Conservation (phyloP, 148 eudicot species). For the Camellia lanceoleosa region DNA sequence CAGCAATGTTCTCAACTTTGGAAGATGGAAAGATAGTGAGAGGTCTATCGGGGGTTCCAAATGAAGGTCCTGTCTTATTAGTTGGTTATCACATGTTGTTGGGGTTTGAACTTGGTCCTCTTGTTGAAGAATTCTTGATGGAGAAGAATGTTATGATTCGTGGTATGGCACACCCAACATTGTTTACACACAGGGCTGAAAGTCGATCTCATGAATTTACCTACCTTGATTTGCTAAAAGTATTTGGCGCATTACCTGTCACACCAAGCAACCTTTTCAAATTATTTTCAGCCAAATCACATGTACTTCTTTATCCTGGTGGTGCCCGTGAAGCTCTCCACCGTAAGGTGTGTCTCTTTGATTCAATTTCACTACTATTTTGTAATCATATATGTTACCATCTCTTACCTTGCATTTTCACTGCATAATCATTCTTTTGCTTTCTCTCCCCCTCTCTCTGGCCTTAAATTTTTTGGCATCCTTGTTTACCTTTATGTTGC, state of each 20-base stretch:
- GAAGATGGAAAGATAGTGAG: constrained; percentile 74
- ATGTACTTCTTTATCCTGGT: constrained; percentile 85
- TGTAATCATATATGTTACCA: background rate
- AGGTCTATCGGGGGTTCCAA: constrained; percentile 85
- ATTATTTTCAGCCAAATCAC: constrained; percentile 58
- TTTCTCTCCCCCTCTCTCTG: too few species aligned
- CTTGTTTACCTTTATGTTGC: background rate
- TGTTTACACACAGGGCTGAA: constrained; percentile 33
- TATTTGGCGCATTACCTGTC: constrained; percentile 80
- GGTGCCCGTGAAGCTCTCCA: constrained; percentile 99
- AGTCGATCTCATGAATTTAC: constrained; percentile 33
- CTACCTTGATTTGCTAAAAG: constrained; percentile 42
- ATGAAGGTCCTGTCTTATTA: constrained; percentile 81
- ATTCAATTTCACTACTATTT: background rate
- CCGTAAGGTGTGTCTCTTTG: constrained; percentile 47
- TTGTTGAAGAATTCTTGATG: constrained; percentile 55
- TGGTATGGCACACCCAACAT: constrained; percentile 79
- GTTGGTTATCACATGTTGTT: constrained; percentile 96
- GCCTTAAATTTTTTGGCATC: background rate
- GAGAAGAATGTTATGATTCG: constrained; percentile 66
- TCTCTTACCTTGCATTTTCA: background rate
- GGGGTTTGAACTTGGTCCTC: constrained; percentile 68
- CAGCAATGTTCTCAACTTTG: constrained; percentile 71
- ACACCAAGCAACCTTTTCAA: constrained; percentile 68
- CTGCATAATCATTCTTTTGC: background rate